Conservation (phyloP, 257 asterid species). For the Primulina eburnea region DNA sequence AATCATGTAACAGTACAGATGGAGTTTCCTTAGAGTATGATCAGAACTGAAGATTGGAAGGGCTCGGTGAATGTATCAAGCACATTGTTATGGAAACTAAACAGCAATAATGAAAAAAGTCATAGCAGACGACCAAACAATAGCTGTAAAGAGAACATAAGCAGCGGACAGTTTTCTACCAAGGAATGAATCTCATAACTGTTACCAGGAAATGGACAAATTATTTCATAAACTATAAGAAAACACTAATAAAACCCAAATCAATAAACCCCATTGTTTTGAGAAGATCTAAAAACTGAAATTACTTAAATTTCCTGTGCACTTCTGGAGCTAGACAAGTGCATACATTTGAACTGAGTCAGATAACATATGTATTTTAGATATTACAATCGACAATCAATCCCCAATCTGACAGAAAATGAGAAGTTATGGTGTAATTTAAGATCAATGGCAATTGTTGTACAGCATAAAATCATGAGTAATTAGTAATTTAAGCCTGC, state of each 20-base stretch:
- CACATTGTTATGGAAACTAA: neutral
- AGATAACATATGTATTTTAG: no score
- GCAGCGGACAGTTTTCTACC: no score
- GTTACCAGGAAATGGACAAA: neutral
- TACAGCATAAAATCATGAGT: neutral
- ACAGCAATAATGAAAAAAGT: neutral
- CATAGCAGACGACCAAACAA: neutral
- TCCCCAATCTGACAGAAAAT: neutral
- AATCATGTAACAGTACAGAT: neutral
- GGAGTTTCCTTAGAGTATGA: neutral
- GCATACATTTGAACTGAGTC: neutral
- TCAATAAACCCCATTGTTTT: neutral
- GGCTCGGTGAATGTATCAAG: neutral
- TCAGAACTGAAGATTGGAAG: neutral
- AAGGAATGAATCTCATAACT: neutral
- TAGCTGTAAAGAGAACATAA: neutral
- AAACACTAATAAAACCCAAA: neutral
- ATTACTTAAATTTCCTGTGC: neutral
- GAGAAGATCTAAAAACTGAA: neutral
- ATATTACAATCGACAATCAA: neutral
- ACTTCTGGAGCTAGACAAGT: neutral
- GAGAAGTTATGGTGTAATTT: neutral
- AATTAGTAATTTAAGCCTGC: neutral
- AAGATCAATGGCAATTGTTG: neutral
- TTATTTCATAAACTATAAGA: neutral